Percentiles rank a stretch among this genome's conserved stretches.
phyloP scores from a whole-genome alignment of 2,329 filamentous ascomycete genomes.

The Ambrosiella cleistominuta region DNA sequence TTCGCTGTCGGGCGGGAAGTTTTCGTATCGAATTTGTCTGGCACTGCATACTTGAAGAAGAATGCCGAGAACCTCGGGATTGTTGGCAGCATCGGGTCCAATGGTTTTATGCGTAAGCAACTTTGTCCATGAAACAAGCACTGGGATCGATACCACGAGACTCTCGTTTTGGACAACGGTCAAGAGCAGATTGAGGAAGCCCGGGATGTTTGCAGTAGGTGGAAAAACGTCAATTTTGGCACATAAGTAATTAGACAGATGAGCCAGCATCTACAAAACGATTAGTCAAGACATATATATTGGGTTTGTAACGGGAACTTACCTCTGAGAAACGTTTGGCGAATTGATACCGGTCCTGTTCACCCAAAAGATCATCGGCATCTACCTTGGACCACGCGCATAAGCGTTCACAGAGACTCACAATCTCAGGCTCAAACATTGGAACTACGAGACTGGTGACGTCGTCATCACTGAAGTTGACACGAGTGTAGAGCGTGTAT shows the following conservation, averaged over 20 bases:
- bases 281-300: neutral
- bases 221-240: slow-evolving; percentile 54
- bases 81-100: slow-evolving; percentile 41
- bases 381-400: slow-evolving; percentile 69
- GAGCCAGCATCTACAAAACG: slow-evolving; percentile 53
- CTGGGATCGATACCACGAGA: slow-evolving; percentile 80
- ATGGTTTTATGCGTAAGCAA: slow-evolving; percentile 58
- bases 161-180: slow-evolving; percentile 69
- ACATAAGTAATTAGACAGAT: slow-evolving; percentile 68
- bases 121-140: slow-evolving; percentile 77
- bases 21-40: slow-evolving; percentile 74
- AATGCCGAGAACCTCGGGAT: slow-evolving; percentile 47
- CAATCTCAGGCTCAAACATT: slow-evolving; percentile 56
- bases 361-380: slow-evolving; percentile 49
- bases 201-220: slow-evolving; percentile 44
- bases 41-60: slow-evolving; percentile 70
- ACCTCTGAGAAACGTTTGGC: slow-evolving; percentile 91
- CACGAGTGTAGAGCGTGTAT: slow-evolving; percentile 63
- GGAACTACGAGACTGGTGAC: slow-evolving; percentile 62
- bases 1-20: slow-evolving; percentile 61
- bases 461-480: slow-evolving; percentile 58
- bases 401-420: slow-evolving; percentile 53
- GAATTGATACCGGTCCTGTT: slow-evolving; percentile 81
- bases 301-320: slow-evolving; percentile 16
- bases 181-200: slow-evolving; percentile 64